Percentiles rank a stretch among this genome's conserved stretches.
These are phyloP conservation scores for Crotalaria pallida DNA, from an alignment of 306 rosid species.

Conservation along the genomic window DNA sequence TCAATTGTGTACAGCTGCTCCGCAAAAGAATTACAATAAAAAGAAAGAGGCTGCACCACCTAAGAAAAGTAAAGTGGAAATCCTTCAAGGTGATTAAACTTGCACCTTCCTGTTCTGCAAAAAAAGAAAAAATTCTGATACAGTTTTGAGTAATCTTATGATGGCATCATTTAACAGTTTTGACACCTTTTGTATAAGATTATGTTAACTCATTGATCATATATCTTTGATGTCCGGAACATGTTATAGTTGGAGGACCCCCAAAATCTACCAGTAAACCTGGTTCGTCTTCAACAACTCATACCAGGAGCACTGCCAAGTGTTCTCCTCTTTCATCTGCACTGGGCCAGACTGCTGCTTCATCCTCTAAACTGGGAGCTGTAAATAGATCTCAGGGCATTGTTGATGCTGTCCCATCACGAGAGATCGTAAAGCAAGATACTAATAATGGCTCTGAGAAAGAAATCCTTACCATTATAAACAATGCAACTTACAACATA, in stretches of 20 bases:
- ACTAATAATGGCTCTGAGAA: constrained; percentile 44
- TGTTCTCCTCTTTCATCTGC: constrained; percentile 72
- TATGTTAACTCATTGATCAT: constrained; percentile 3
- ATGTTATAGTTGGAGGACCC: constrained; percentile 47
- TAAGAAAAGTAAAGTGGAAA: constrained; percentile 73
- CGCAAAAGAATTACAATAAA: constrained; percentile 57
- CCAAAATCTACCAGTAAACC: constrained; percentile 52
- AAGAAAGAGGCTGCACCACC: constrained; percentile 69
- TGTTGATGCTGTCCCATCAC: constrained; percentile 55
- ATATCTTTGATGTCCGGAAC: constrained; percentile 11
- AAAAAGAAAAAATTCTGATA: not conserved
- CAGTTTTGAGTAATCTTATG: not conserved
- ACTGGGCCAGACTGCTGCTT: constrained; percentile 52
- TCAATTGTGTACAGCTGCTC: constrained; percentile 50
- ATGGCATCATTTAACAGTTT: not conserved
- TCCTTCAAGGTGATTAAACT: constrained; percentile 63
- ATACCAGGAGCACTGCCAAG: constrained; percentile 43
- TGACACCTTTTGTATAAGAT: constrained; percentile 2
- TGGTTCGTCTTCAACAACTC: constrained; percentile 46
- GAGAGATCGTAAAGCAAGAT: constrained; percentile 48
- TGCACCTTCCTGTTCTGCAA: not conserved
- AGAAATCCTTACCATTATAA: constrained; percentile 41
- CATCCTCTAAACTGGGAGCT: constrained; percentile 58
- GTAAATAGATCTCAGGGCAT: constrained; percentile 45
- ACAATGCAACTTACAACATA: constrained; percentile 36